Percentiles rank a stretch among this genome's conserved stretches.
Conservation (phyloP, 1,284 basidiomycete genomes). For the Rugosomyces carneus region DNA sequence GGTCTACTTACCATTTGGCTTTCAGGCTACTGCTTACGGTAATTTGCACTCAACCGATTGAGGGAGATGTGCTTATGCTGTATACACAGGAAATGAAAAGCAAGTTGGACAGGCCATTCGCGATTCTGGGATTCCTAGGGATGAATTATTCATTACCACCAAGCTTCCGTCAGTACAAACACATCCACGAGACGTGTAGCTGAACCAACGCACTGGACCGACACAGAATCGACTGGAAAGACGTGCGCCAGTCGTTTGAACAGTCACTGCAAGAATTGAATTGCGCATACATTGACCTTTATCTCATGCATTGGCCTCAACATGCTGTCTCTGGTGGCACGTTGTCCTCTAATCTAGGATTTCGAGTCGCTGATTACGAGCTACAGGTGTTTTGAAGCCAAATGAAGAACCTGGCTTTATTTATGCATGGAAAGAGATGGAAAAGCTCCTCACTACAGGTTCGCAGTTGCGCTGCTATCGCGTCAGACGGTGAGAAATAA, state of each 20-base stretch:
- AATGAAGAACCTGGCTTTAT: constrained; percentile 45
- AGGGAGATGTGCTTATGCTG: background rate
- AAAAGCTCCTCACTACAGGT: constrained; percentile 39
- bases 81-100: constrained; percentile 35
- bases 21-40: constrained; percentile 29
- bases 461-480: background rate
- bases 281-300: constrained; percentile 64
- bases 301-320: constrained; percentile 62
- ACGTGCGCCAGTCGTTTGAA: constrained; percentile 45
- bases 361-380: background rate
- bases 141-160: constrained; percentile 47
- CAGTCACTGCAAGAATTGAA: constrained; percentile 50
- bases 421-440: constrained; percentile 52
- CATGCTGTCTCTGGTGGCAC: constrained; percentile 1
- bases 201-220: background rate
- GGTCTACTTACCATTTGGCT: background rate
- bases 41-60: background rate
- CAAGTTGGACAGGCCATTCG: constrained; percentile 45
- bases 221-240: constrained; percentile 24
- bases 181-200: background rate
- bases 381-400: constrained; percentile 24
- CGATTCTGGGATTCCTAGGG: constrained; percentile 37
- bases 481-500: background rate
- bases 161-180: constrained; percentile 29
- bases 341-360: background rate